These are phyloP conservation scores for Withania somnifera DNA, from an alignment of 305 asterid genomes.

Conservation along the genomic window DNA sequence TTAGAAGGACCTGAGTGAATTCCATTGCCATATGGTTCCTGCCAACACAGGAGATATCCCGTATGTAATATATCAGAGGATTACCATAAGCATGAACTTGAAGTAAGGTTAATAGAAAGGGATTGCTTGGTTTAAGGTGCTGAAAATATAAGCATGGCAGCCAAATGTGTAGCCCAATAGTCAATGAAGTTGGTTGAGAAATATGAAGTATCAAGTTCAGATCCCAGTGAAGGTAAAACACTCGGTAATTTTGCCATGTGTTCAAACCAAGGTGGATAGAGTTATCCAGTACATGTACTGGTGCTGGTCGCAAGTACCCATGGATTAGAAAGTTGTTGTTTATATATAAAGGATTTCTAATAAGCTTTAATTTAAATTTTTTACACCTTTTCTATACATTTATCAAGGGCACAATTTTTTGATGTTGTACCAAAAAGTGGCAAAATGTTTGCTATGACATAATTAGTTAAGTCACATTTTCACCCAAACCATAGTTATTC, in stretches of 20 bases:
- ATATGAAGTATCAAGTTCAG: background rate
- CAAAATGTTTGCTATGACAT: background rate
- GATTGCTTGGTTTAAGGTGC: background rate
- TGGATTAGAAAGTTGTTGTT: background rate
- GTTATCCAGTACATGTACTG: background rate
- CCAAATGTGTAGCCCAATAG: background rate
- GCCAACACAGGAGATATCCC: conserved; percentile 11
- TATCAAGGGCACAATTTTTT: background rate
- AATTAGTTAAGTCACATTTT: background rate
- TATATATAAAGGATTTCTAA: background rate
- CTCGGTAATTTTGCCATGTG: background rate
- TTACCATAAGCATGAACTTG: background rate
- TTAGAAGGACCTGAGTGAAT: conserved; percentile 73
- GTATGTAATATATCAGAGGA: background rate
- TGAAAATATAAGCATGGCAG: background rate
- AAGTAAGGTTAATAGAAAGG: background rate
- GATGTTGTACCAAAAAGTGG: background rate
- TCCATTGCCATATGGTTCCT: conserved; percentile 61
- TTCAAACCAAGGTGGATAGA: background rate
- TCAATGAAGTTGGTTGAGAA: background rate
- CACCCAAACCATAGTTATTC: background rate
- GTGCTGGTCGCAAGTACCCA: background rate
- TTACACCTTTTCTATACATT: background rate
- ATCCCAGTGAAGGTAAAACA: background rate
- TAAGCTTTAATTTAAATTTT: background rate